These are phyloP conservation scores for Podospora conica DNA, from an alignment of 495 filamentous ascomycete species.

Conservation along the genomic window DNA sequence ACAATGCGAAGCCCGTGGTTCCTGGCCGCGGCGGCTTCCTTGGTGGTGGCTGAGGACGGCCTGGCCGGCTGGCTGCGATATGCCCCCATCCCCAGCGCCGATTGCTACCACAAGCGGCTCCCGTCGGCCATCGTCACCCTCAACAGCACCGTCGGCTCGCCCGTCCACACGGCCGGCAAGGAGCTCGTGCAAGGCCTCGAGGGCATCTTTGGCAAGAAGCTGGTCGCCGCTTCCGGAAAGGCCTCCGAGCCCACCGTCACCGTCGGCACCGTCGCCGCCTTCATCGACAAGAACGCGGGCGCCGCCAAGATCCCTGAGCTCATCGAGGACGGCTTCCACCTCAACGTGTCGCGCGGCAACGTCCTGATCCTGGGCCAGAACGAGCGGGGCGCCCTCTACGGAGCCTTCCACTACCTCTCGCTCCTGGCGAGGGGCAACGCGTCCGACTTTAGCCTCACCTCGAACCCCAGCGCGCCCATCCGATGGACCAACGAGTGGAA, in stretches of 20 bases:
- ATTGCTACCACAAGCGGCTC: constrained; percentile 19
- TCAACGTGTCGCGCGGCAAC: constrained; percentile 38
- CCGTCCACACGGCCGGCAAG: constrained; percentile 51
- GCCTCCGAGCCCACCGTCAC: constrained; percentile 36
- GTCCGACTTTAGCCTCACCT: constrained; percentile 44
- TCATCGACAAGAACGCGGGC: constrained; percentile 26
- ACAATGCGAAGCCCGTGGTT: background rate
- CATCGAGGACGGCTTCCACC: constrained; percentile 58
- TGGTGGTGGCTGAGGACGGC: constrained; percentile 50
- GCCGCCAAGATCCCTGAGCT: constrained; percentile 36
- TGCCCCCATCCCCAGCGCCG: constrained; percentile 43
- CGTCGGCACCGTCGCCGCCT: constrained; percentile 53
- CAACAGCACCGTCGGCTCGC: constrained; percentile 46
- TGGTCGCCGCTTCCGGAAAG: constrained; percentile 28
- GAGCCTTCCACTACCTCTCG: constrained; percentile 62
- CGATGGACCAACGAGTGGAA: constrained; percentile 73
- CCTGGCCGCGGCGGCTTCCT: background rate
- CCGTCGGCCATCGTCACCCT: constrained; percentile 50
- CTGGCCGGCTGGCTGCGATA: constrained; percentile 61
- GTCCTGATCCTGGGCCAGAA: constrained; percentile 61
- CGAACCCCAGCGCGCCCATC: constrained; percentile 56
- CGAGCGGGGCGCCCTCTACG: constrained; percentile 62
- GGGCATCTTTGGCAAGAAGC: constrained; percentile 45
- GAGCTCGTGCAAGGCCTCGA: constrained; percentile 55
- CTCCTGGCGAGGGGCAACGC: constrained; percentile 57